Conservation (phyloP, 2,329 filamentous ascomycete genomes). For the Ophiosphaerella korrae region DNA sequence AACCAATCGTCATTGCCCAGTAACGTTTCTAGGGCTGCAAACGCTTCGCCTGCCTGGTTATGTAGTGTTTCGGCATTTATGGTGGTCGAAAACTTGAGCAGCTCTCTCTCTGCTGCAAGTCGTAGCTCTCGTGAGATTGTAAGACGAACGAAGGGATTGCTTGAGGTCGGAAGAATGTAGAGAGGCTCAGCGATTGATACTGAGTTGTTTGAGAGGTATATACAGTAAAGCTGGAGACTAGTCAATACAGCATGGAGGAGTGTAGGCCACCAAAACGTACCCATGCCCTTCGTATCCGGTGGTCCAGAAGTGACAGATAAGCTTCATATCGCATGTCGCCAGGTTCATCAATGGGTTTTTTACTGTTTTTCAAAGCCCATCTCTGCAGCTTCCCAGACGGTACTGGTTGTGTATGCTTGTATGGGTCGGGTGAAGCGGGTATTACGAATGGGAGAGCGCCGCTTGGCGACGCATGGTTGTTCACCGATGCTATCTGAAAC, state of each 20-base stretch:
- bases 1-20: slow-evolving; percentile 66
- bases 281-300: slow-evolving; percentile 84
- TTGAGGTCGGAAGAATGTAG: slow-evolving; percentile 70
- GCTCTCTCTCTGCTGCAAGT: slow-evolving; percentile 73
- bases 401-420: slow-evolving; percentile 53
- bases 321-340: slow-evolving; percentile 68
- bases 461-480: slow-evolving; percentile 90
- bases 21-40: slow-evolving; percentile 64
- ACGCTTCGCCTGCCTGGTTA: slow-evolving; percentile 65
- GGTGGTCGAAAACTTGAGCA: slow-evolving; percentile 67
- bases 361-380: slow-evolving; percentile 63
- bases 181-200: slow-evolving; percentile 67
- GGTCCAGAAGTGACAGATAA: slow-evolving; percentile 78
- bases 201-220: slow-evolving; percentile 80
- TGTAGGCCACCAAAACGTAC: slow-evolving; percentile 49
- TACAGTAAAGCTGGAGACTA: slow-evolving; percentile 66
- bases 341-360: slow-evolving; percentile 49
- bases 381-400: slow-evolving; percentile 69
- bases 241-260: slow-evolving; percentile 5
- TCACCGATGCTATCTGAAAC: slow-evolving; percentile 72
- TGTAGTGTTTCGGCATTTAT: slow-evolving; percentile 64
- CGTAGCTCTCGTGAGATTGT: slow-evolving; percentile 70
- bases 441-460: slow-evolving; percentile 89
- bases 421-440: slow-evolving; percentile 49
- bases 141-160: slow-evolving; percentile 65